Evolutionary conservation across 106 monocot genomes (phyloP).

Genomic region (Hemerocallis citrina): DNA sequence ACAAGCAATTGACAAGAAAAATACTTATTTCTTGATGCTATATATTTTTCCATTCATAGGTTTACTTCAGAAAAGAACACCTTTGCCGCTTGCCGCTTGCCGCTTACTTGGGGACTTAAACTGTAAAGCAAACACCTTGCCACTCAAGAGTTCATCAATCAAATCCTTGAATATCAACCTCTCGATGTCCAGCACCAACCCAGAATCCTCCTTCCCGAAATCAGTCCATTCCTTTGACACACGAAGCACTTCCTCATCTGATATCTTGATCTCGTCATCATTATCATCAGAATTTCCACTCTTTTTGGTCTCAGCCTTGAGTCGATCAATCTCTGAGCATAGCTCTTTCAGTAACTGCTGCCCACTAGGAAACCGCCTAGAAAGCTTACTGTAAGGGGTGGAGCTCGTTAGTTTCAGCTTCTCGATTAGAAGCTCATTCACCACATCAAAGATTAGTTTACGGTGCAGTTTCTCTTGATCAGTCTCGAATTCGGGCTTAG

Average conservation of each 20-base stretch:
- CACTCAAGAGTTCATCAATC: conserved; percentile 30
- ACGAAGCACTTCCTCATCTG: conserved; percentile 11
- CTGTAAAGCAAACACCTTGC: conserved; percentile 6
- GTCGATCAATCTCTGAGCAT: conserved; percentile 31
- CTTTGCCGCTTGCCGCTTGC: conserved; percentile 19
- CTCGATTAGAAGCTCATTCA: conserved; percentile 36
- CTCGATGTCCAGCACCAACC: conserved; percentile 36
- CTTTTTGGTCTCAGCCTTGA: conserved; percentile 3
- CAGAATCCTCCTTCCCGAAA: conserved; percentile 16
- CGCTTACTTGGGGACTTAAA: conserved; percentile 4
- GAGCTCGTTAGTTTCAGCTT: conserved; percentile 15
- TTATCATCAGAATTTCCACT: not conserved
- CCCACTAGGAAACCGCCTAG: conserved; percentile 14
- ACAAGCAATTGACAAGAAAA: too few species aligned
- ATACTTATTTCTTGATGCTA: too few species aligned
- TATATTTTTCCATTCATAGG: too few species aligned
- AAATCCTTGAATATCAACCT: conserved; percentile 54
- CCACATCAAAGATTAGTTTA: conserved; percentile 43
- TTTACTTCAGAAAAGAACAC: conserved; percentile 21
- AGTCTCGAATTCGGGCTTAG: too few species aligned
- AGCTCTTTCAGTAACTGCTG: conserved; percentile 26
- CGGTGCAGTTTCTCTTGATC: conserved; percentile 30
- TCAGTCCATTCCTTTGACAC: conserved; percentile 23
- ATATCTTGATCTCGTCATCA: conserved; percentile 13
- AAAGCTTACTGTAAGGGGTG: not conserved